phyloP scores from a whole-genome alignment of 495 filamentous ascomycete genomes.

The Immersiella caudata region DNA sequence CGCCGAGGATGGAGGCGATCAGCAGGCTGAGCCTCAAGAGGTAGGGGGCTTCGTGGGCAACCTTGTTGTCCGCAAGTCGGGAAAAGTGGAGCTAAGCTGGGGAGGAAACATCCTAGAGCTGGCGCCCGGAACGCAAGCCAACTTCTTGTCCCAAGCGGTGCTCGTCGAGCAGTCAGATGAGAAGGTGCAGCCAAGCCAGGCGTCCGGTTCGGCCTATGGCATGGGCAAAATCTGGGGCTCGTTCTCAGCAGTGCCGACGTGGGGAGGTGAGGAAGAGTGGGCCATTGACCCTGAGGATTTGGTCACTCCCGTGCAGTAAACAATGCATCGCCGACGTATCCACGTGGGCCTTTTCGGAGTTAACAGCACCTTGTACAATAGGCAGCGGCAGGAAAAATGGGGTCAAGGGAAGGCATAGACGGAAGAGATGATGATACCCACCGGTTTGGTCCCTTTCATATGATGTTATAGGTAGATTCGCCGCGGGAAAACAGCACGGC shows the following conservation, averaged over 20 bases:
- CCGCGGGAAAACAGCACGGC: slow-evolving; percentile 13
- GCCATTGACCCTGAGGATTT: slow-evolving; percentile 35
- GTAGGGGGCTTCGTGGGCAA: slow-evolving; percentile 60
- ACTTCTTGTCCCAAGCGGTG: slow-evolving; percentile 50
- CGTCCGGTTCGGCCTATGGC: slow-evolving; percentile 48
- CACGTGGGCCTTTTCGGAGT: not conserved
- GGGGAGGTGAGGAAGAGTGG: slow-evolving; percentile 53
- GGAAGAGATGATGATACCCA: slow-evolving; percentile 2
- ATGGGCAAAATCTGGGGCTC: slow-evolving; percentile 63
- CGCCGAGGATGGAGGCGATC: slow-evolving; percentile 11
- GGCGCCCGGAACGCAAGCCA: slow-evolving; percentile 44
- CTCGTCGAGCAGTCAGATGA: slow-evolving; percentile 49
- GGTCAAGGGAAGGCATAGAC: not conserved
- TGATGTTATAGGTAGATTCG: not conserved
- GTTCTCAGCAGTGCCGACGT: slow-evolving; percentile 59
- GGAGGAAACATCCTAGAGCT: slow-evolving; percentile 57
- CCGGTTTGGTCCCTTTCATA: not conserved
- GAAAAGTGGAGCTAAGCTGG: slow-evolving; percentile 63
- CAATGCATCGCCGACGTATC: not conserved
- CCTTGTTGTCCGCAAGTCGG: slow-evolving; percentile 61
- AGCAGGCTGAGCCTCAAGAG: slow-evolving; percentile 17
- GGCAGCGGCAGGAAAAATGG: not conserved
- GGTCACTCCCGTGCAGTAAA: slow-evolving; percentile 22
- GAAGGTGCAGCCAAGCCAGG: slow-evolving; percentile 35
- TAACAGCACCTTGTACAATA: not conserved